Base-by-base conservation (phyloP, 1,284 basidiomycete species). In the Amylostereum areolatum region DNA sequence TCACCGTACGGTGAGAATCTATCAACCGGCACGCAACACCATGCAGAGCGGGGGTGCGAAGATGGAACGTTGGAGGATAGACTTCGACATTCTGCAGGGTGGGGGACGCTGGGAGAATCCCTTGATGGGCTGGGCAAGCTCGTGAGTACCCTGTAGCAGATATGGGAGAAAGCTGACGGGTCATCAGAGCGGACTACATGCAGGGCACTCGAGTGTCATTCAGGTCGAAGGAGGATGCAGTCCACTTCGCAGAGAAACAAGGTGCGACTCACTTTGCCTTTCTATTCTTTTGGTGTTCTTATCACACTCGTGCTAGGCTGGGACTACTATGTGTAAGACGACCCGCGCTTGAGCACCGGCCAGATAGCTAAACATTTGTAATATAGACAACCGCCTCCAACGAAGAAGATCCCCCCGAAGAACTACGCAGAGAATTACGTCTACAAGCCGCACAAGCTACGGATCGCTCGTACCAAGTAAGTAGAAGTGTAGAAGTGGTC, bases 41-140 rank as follows among this genome's bases (percentile, higher is more conserved):
- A 98, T 96, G 82, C 94, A 97, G 68, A 94, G 91, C 46, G 95
- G 92, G 46, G 80, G 84, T 43, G 85, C 83, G 46, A 95, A 96
- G 70, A 85, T 85, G 25, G 81, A 86, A 59, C 81, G 87, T 60
- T 99, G 96, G 96, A 77, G 92, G 56, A 84, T 99, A 62, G 96
- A 99, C 70, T 99, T 88, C 75, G 96, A 99, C 61, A 86, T 86
- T 51, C 73, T 98, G 18, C 84, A 83, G 56, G 92, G 94, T 40
- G 85, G 80, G 32, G 94, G 90, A 10, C 80, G 96, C 53, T 99
- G 96, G 96, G 94, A 97, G 78, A 98, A 98, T 66, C 92, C 93
- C n/a, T 69, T 99, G 60, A 99, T 99, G 91, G 96, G 96, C 49
- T 99, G 84, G 81, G 94, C 94, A 1, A 89, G 85, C 70, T 90